Percentiles rank a stretch among this genome's conserved stretches.
phyloP scores from a whole-genome alignment of 192 early-diverging fungal genomes.

The Coemansia erecta region DNA sequence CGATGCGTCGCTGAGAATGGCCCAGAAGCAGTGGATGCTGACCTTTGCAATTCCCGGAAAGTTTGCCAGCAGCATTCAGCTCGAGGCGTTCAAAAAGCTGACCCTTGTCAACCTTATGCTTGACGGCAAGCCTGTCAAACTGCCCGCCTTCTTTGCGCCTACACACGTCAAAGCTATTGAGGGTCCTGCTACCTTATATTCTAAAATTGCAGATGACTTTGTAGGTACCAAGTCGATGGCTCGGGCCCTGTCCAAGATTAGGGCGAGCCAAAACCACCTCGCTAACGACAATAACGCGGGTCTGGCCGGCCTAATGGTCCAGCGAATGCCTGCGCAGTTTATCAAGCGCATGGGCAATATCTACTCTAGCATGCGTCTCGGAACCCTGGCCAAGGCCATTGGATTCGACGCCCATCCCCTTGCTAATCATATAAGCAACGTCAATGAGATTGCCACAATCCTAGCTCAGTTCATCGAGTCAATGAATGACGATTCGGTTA shows the following conservation, averaged over 20 bases:
- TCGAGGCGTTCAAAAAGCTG: conserved; percentile 37
- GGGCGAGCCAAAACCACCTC: conserved; percentile 13
- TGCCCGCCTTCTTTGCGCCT: conserved; percentile 32
- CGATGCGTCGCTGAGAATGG: conserved; percentile 4
- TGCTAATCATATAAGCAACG: neutral
- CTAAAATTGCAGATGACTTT: conserved; percentile 23
- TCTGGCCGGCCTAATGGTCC: conserved; percentile 10
- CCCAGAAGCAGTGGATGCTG: conserved; percentile 32
- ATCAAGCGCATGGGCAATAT: conserved; percentile 16
- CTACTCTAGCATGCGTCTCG: conserved; percentile 26
- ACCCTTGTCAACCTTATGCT: conserved; percentile 9
- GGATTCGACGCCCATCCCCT: conserved; percentile 30
- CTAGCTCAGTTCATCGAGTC: conserved; percentile 31
- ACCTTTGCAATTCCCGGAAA: conserved; percentile 37
- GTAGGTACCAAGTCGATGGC: conserved; percentile 8
- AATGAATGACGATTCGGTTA: conserved; percentile 26
- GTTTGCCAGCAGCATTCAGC: conserved; percentile 34
- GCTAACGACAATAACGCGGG: conserved; percentile 19
- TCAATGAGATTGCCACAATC: neutral
- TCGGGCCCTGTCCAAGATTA: conserved; percentile 1
- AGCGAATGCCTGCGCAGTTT: conserved; percentile 26
- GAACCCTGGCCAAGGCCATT: conserved; percentile 20
- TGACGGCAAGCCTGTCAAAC: conserved; percentile 9
- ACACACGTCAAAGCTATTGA: conserved; percentile 29
- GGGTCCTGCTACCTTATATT: conserved; percentile 12